phyloP scores from a whole-genome alignment of 257 asterid species.

The Solanum neorickii region DNA sequence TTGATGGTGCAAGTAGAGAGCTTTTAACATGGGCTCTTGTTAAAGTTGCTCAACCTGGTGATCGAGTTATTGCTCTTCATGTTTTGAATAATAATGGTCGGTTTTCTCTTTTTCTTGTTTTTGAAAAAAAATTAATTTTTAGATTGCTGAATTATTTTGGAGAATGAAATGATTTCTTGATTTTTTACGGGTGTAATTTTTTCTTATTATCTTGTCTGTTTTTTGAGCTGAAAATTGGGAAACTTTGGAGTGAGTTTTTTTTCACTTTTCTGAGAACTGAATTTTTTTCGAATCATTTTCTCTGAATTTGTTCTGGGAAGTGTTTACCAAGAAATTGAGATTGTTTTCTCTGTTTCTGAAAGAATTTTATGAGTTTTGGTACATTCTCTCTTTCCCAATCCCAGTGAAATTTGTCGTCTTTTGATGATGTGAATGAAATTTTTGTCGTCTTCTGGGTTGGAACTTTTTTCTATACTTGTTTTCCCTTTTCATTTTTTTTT shows the following conservation, averaged over 20 bases:
- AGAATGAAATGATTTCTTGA: not conserved
- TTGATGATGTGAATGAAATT: not conserved
- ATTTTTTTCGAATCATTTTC: not conserved
- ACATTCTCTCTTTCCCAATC: not conserved
- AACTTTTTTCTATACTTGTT: not conserved
- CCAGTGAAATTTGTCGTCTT: not conserved
- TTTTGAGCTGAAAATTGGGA: not conserved
- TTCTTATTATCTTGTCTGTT: not conserved
- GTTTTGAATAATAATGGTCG: conserved; percentile 65
- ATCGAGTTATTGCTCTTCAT: conserved; percentile 85
- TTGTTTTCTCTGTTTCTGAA: not conserved
- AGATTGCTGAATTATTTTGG: not conserved
- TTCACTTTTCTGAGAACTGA: not conserved
- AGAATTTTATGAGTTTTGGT: not conserved
- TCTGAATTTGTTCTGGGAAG: not conserved
- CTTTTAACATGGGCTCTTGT: conserved; percentile 95
- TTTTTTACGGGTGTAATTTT: not conserved
- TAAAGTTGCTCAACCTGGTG: conserved; percentile 86
- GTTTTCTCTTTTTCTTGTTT: not conserved
- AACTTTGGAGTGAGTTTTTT: not conserved
- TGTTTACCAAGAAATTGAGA: not conserved
- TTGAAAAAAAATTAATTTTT: not conserved
- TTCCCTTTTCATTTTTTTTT: not conserved
- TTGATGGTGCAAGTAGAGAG: conserved; percentile 65
- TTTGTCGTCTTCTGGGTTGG: not conserved